phyloP scores from a whole-genome alignment of 192 early-diverging fungal genomes.

The Phycomyces blakesleeanus region DNA sequence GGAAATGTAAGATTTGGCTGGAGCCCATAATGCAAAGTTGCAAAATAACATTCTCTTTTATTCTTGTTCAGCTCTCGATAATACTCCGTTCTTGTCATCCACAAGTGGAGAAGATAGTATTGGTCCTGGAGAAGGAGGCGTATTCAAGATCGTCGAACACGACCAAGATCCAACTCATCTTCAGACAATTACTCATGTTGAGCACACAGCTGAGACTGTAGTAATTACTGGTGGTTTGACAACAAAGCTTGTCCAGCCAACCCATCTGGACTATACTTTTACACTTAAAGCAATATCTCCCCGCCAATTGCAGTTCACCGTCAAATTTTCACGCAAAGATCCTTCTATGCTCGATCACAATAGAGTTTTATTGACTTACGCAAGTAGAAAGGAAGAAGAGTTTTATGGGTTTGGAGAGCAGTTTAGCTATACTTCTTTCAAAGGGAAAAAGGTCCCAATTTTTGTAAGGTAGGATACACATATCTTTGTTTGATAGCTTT shows the following conservation, averaged over 20 bases:
- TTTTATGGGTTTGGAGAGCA: slow-evolving; percentile 48
- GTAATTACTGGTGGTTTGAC: slow-evolving; percentile 20
- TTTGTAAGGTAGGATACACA: slow-evolving; percentile 31
- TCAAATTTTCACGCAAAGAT: slow-evolving; percentile 7
- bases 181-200: slow-evolving; percentile 31
- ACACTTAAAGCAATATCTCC: slow-evolving; percentile 22
- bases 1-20: slow-evolving; percentile 28
- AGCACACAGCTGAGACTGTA: neutral
- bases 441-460: slow-evolving; percentile 41
- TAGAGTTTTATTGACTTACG: slow-evolving; percentile 23
- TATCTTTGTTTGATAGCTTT: no score
- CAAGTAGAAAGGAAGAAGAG: slow-evolving; percentile 27
- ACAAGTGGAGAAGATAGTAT: slow-evolving; percentile 33
- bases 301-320: slow-evolving; percentile 23
- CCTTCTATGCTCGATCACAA: slow-evolving; percentile 15
- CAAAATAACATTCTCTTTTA: neutral
- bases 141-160: slow-evolving; percentile 31
- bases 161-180: slow-evolving; percentile 29
- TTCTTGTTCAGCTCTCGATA: slow-evolving; percentile 18
- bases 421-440: slow-evolving; percentile 22
- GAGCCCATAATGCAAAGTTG: neutral
- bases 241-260: slow-evolving; percentile 23
- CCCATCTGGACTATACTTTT: slow-evolving; percentile 32
- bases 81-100: slow-evolving; percentile 33
- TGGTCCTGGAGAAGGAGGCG: slow-evolving; percentile 24